Conservation (phyloP, 2,329 filamentous ascomycete species). For the Shiraia bambusicola region DNA sequence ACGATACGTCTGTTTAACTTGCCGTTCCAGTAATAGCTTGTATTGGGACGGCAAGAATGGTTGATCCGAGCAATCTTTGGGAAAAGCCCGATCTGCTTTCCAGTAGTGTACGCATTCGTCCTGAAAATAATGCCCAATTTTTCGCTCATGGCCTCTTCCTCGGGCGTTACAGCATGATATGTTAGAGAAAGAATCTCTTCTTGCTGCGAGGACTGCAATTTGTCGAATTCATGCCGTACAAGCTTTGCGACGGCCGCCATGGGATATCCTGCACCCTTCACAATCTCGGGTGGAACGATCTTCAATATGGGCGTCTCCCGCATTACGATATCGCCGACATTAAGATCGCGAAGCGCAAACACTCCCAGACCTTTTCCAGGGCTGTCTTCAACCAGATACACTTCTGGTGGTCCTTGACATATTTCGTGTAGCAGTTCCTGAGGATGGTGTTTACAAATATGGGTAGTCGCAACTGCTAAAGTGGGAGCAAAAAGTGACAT, state of each 20-base stretch:
- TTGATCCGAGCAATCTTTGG: conserved; percentile 42
- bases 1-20: conserved; percentile 34
- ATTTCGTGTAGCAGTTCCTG: conserved; percentile 11
- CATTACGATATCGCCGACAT: conserved; percentile 44
- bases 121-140: conserved; percentile 35
- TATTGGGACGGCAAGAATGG: conserved; percentile 41
- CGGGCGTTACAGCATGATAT: conserved; percentile 21
- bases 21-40: conserved; percentile 43
- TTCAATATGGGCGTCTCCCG: conserved; percentile 44
- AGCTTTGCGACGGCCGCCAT: conserved; percentile 24
- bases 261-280: conserved; percentile 30
- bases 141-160: conserved; percentile 20
- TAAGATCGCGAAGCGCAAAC: conserved; percentile 43
- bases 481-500: conserved; percentile 6
- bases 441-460: conserved; percentile 9
- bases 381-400: conserved; percentile 34
- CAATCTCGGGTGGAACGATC: conserved; percentile 30
- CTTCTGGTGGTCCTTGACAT: conserved; percentile 27
- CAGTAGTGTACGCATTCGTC: conserved; percentile 42
- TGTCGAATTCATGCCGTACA: conserved; percentile 27
- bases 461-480: conserved; percentile 13
- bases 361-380: conserved; percentile 48
- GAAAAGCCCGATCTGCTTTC: conserved; percentile 33
- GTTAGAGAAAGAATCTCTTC: conserved; percentile 32
- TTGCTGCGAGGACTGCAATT: conserved; percentile 20